These are phyloP conservation scores for Cicer pinnatifidum DNA, from an alignment of 306 rosid species.

Conservation along the genomic window DNA sequence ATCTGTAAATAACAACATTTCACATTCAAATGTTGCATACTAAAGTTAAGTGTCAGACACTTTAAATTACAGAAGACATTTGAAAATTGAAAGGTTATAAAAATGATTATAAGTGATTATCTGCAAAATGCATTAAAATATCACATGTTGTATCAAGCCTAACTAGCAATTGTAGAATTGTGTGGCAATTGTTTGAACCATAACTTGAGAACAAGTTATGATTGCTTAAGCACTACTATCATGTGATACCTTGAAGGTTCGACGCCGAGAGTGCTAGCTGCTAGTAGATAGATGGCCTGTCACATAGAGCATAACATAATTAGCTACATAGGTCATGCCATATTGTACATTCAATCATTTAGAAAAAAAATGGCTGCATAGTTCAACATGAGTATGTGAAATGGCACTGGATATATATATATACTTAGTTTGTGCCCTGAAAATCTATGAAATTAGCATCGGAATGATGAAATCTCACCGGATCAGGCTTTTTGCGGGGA, in stretches of 20 bases:
- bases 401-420: slow-evolving; percentile 5
- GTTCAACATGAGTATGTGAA: slow-evolving; percentile 9
- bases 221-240: slow-evolving; percentile 26
- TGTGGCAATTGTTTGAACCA: slow-evolving; percentile 22
- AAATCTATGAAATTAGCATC: slow-evolving; percentile 20
- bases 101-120: not conserved
- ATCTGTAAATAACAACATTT: slow-evolving; percentile 54
- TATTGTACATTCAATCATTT: slow-evolving; percentile 18
- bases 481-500: slow-evolving; percentile 99
- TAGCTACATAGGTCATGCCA: slow-evolving; percentile 38
- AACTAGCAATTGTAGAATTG: slow-evolving; percentile 28
- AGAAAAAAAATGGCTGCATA: slow-evolving; percentile 1
- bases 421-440: slow-evolving; percentile 3
- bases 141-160: slow-evolving; percentile 28
- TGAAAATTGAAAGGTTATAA: not conserved
- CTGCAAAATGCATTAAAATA: slow-evolving; percentile 18
- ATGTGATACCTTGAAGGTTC: slow-evolving; percentile 85
- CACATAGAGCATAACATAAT: slow-evolving; percentile 45
- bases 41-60: not conserved
- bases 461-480: slow-evolving; percentile 59
- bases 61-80: not conserved
- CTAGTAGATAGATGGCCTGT: slow-evolving; percentile 90
- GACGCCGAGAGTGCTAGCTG: slow-evolving; percentile 80
- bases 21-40: slow-evolving; percentile 34
- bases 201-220: slow-evolving; percentile 20